phyloP scores from a whole-genome alignment of 2,329 filamentous ascomycete genomes.

The Lachnellula arida region DNA sequence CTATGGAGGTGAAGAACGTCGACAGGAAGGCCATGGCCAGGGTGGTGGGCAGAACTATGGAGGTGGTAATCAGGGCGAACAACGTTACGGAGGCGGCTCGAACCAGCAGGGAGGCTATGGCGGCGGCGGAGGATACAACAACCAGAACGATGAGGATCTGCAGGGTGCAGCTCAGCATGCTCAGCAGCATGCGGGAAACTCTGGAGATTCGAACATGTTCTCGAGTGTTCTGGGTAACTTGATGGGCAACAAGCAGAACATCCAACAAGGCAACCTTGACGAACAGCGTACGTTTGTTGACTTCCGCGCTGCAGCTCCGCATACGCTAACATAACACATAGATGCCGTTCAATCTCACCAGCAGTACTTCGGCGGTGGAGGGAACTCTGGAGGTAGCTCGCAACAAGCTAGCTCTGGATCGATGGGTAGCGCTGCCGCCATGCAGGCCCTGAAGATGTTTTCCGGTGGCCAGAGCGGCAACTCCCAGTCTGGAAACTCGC shows the following conservation, averaged over 20 bases:
- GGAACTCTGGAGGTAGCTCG: constrained; percentile 36
- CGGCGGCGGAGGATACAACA: constrained; percentile 30
- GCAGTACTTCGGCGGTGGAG: constrained; percentile 60
- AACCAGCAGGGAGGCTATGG: constrained; percentile 10
- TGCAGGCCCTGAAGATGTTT: constrained; percentile 81
- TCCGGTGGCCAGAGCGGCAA: constrained; percentile 47
- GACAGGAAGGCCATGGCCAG: neutral
- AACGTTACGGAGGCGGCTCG: neutral
- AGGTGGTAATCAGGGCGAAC: constrained; percentile 5
- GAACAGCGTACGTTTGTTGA: constrained; percentile 40
- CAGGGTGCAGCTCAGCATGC: constrained; percentile 51
- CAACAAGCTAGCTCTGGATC: constrained; percentile 44
- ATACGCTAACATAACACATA: constrained; percentile 23
- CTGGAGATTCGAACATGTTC: constrained; percentile 49
- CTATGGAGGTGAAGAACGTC: no score
- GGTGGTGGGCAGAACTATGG: constrained; percentile 1
- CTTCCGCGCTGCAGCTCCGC: neutral
- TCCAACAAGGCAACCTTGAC: constrained; percentile 50
- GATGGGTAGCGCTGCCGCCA: constrained; percentile 69
- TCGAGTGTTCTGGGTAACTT: constrained; percentile 51
- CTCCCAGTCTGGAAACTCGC: constrained; percentile 46
- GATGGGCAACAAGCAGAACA: constrained; percentile 45
- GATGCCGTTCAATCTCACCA: constrained; percentile 72
- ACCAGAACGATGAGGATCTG: constrained; percentile 45
- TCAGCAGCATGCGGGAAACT: constrained; percentile 45